phyloP scores from a whole-genome alignment of 768 basidiomycete species.

The Tulasnella sp. region DNA sequence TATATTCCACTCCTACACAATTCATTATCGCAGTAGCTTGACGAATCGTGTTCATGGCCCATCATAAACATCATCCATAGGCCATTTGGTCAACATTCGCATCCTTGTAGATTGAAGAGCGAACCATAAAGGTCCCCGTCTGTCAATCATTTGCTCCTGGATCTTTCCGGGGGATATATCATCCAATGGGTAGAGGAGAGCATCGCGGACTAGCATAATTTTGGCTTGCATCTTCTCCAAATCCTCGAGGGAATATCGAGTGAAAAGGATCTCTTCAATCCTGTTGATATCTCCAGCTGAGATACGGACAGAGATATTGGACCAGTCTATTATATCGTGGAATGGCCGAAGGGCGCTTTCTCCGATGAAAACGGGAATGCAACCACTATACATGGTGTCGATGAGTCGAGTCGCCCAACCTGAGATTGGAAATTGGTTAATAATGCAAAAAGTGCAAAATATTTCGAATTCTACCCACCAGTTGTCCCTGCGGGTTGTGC shows the following conservation, averaged over 20 bases:
- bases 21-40: too few relatives aligned
- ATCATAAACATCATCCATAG: constrained; percentile 30
- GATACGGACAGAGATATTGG: constrained; percentile 42
- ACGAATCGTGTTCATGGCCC: not conserved
- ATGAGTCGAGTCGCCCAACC: constrained; percentile 42
- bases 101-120: constrained; percentile 40
- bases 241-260: constrained; percentile 37
- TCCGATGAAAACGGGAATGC: constrained; percentile 44
- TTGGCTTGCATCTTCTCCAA: constrained; percentile 41
- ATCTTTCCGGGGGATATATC: constrained; percentile 39
- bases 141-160: constrained; percentile 27
- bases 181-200: constrained; percentile 41
- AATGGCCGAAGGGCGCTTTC: constrained; percentile 43
- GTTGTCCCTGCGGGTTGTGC: constrained; percentile 39
- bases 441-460: not conserved
- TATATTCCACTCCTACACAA: too few relatives aligned
- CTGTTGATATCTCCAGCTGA: constrained; percentile 41
- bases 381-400: constrained; percentile 45
- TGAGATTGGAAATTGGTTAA: not conserved
- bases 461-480: not conserved
- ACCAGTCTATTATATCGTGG: constrained; percentile 42
- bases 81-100: constrained; percentile 39
- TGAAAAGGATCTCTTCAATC: constrained; percentile 40
- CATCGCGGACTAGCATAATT: constrained; percentile 40
- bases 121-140: constrained; percentile 41